Evolutionary conservation across 2,329 filamentous ascomycete species (phyloP).

Genomic region (Ascochyta fabae): DNA sequence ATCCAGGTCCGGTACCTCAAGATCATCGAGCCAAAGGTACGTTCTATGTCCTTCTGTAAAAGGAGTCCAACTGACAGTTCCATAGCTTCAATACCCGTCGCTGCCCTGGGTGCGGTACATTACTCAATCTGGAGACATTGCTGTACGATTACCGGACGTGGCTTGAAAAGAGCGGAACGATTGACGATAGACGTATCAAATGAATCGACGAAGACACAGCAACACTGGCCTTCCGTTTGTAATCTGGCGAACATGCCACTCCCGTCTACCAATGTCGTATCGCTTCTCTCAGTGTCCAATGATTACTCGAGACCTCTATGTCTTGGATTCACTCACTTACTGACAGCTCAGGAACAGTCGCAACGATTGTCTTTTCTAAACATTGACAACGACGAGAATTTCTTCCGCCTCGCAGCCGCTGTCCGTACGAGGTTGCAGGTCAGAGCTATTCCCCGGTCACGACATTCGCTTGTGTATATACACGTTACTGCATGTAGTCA

Average conservation of each 20-base stretch:
- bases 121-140: slow-evolving; percentile 96
- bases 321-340: not conserved
- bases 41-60: slow-evolving; percentile 28
- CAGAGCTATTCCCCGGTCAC: not conserved
- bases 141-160: slow-evolving; percentile 90
- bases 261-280: not conserved
- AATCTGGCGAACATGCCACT: not conserved
- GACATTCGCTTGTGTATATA: not conserved
- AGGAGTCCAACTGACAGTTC: slow-evolving; percentile 14
- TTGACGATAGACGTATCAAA: slow-evolving; percentile 25
- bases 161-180: slow-evolving; percentile 57
- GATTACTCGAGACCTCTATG: not conserved
- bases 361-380: not conserved
- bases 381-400: not conserved
- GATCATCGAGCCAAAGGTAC: slow-evolving; percentile 98
- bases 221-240: not conserved
- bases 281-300: not conserved
- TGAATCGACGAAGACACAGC: slow-evolving; percentile 19
- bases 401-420: not conserved
- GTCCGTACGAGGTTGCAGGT: not conserved
- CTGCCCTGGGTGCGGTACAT: slow-evolving; percentile 98
- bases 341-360: not conserved
- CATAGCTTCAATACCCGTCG: slow-evolving; percentile 93
- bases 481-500: slow-evolving; percentile 1
- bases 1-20: slow-evolving; percentile 99